These are phyloP conservation scores for Magnaporthales sp. DNA, from an alignment of 2,329 filamentous ascomycete species.

Conservation along the genomic window DNA sequence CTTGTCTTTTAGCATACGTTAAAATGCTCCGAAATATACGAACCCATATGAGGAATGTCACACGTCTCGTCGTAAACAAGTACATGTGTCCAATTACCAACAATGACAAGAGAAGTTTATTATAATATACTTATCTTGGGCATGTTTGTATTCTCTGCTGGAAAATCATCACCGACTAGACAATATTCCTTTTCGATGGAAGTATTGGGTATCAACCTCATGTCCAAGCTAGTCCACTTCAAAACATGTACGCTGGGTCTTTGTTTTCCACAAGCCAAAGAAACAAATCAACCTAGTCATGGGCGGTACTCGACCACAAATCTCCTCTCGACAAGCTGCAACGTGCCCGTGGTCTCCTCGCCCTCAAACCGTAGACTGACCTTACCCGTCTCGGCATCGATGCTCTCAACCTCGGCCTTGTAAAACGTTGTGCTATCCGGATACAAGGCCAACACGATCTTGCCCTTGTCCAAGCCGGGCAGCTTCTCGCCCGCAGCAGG, in stretches of 20 bases:
- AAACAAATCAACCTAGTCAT: constrained; percentile 4
- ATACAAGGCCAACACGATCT: constrained; percentile 69
- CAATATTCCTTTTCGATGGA: neutral
- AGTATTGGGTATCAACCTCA: neutral
- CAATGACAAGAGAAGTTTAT: neutral
- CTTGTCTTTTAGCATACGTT: too few relatives aligned
- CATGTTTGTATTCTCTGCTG: neutral
- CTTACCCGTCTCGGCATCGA: constrained; percentile 40
- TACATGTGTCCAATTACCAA: neutral
- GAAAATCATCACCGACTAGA: neutral
- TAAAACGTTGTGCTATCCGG: constrained; percentile 83
- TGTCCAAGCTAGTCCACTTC: neutral
- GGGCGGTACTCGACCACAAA: constrained; percentile 66
- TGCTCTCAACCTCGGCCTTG: constrained; percentile 70
- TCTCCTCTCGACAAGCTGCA: constrained; percentile 66
- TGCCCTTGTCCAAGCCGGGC: constrained; percentile 55
- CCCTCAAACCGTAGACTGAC: constrained; percentile 70
- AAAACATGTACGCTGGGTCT: neutral
- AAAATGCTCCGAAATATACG: too few relatives aligned
- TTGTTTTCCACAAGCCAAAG: neutral
- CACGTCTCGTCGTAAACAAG: neutral
- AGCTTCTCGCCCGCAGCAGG: constrained; percentile 47
- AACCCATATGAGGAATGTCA: too few relatives aligned
- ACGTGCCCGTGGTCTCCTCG: constrained; percentile 63
- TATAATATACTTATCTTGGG: neutral